A percentile compares a stretch with the other conserved stretches of the same genome.
Conservation (phyloP, 257 asterid genomes). For the Nicotiana tabacum region DNA sequence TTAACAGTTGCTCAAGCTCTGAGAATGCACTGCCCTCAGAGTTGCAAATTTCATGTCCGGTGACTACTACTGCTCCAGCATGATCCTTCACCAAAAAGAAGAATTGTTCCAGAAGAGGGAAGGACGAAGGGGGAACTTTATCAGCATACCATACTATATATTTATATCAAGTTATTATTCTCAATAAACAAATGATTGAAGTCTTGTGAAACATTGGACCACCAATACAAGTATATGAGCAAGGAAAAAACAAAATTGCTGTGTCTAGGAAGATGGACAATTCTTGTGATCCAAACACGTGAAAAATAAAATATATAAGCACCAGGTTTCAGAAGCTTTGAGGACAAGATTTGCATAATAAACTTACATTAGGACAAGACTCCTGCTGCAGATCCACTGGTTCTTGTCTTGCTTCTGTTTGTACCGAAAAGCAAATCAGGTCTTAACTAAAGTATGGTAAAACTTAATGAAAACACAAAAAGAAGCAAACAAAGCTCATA, state of each 20-base stretch:
- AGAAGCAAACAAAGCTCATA: neutral
- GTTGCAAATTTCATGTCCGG: neutral
- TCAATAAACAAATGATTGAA: neutral
- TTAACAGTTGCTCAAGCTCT: conserved; percentile 17
- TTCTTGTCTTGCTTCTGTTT: conserved; percentile 5
- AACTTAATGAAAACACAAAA: neutral
- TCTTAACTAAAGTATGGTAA: neutral
- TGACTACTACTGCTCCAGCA: neutral
- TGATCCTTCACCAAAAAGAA: conserved; percentile 9
- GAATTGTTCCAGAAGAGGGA: neutral
- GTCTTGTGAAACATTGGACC: neutral
- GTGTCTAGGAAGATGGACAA: neutral
- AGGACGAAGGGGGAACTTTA: neutral
- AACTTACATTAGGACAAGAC: conserved; percentile 4
- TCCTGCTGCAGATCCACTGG: neutral
- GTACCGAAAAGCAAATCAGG: neutral
- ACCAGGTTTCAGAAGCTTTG: neutral
- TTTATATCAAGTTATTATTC: neutral
- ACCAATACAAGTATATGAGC: neutral
- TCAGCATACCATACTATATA: neutral
- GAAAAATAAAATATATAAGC: neutral
- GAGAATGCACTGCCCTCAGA: conserved; percentile 12
- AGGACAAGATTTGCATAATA: neutral
- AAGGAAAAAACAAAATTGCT: neutral
- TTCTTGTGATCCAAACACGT: neutral